These are phyloP conservation scores for Athelia sp. DNA, from an alignment of 1,284 basidiomycete species.

Conservation along the genomic window DNA sequence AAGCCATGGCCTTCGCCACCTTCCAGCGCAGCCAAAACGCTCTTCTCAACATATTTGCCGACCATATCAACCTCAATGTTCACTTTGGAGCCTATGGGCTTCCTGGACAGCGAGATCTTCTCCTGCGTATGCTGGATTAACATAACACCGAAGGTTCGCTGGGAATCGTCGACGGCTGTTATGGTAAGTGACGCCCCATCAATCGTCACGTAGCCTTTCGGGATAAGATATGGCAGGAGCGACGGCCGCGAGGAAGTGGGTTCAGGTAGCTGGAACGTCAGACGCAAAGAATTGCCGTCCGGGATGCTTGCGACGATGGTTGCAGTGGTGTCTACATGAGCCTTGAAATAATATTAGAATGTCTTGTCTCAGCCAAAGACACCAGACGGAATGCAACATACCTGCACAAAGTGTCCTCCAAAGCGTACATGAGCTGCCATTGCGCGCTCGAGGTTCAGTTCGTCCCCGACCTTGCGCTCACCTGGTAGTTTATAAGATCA, in stretches of 20 bases:
- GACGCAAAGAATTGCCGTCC: slow-evolving; percentile 87
- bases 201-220: slow-evolving; percentile 95
- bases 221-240: slow-evolving; percentile 80
- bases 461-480: slow-evolving; percentile 73
- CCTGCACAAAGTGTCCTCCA: slow-evolving; percentile 98
- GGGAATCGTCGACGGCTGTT: slow-evolving; percentile 73
- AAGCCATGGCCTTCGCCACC: slow-evolving; percentile 53
- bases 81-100: slow-evolving; percentile 76
- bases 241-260: slow-evolving; percentile 57
- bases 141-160: slow-evolving; percentile 85
- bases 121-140: slow-evolving; percentile 92
- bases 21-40: slow-evolving; percentile 70
- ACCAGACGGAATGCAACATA: slow-evolving; percentile 25
- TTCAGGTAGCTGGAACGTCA: slow-evolving; percentile 74
- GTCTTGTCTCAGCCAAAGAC: not conserved
- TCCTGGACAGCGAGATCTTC: slow-evolving; percentile 80
- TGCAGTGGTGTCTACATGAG: slow-evolving; percentile 91
- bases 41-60: slow-evolving; percentile 83
- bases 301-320: slow-evolving; percentile 58
- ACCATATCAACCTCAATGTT: slow-evolving; percentile 97
- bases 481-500: slow-evolving; percentile 37
- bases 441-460: slow-evolving; percentile 92
- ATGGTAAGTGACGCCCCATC: slow-evolving; percentile 94
- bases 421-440: slow-evolving; percentile 92
- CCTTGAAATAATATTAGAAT: slow-evolving; percentile 42